A percentile compares a stretch with the other conserved stretches of the same genome.
Evolutionary conservation across 441 rosid genomes (phyloP).

Genomic region (Adansonia gregorii): DNA sequence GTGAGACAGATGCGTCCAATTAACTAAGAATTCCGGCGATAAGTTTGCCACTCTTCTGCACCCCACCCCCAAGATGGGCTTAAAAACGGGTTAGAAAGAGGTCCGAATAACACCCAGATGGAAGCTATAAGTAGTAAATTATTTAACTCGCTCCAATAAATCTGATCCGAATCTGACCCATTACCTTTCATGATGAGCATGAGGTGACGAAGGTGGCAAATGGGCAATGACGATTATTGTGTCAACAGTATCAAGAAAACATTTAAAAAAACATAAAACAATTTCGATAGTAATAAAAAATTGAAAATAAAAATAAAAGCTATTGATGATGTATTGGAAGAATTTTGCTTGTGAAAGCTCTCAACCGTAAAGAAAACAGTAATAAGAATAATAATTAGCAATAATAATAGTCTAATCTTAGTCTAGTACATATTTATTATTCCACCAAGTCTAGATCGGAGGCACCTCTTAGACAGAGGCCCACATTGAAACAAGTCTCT

Average conservation of each 20-base stretch:
- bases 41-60: not conserved
- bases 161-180: not conserved
- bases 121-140: not conserved
- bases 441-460: constrained; percentile 1
- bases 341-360: constrained; percentile 23
- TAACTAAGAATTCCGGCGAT: no score
- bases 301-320: not conserved
- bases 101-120: not conserved
- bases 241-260: not conserved
- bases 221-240: not conserved
- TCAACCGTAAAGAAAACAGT: not conserved
- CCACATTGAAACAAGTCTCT: not conserved
- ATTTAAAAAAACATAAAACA: not conserved
- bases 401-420: not conserved
- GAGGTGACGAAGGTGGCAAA: not conserved
- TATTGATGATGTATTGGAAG: not conserved
- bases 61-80: not conserved
- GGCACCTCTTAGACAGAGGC: constrained; percentile 11
- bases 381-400: no score
- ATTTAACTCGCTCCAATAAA: not conserved
- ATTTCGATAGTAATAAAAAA: no score
- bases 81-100: no score
- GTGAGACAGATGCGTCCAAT: no score
- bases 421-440: not conserved
- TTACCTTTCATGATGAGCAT: not conserved